Evolutionary conservation across 2,329 filamentous ascomycete genomes (phyloP), one percentile per base, ranked within the genome.

Genomic region (Epichloe sibirici): DNA sequence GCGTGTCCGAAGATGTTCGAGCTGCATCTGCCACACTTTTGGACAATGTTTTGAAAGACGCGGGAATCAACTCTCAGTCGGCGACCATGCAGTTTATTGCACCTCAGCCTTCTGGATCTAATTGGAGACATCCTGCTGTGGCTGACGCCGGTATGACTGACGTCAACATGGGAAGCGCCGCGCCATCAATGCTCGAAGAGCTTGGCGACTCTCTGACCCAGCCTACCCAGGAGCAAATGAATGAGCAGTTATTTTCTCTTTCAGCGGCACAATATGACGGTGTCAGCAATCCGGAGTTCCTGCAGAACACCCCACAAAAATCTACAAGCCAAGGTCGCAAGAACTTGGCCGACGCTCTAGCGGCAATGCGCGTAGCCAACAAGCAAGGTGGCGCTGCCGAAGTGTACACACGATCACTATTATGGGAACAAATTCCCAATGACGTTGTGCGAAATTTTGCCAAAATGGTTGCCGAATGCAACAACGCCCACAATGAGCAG

Each of bases 401-500:
- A 62, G 88, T 96, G 43, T 95, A 95, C 72, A 94, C 90, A 37
- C 81, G 91, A 53, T 95, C 89, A 57, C 77, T 97, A 56, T 82
- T 97, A 53, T 95, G 89, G 88, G 90, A 96, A 64, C 88, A 90
- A 69, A 90, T 97, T 61, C 90, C 93, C 13, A 79, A 82, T 61
- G 90, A 97, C 58, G 90, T 97, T 48, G 89, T 98, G 51, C 82
- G 84, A 61, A 89, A 91, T 66, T 97, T 97, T 74, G 88, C 87
- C 62, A 87, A 88, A 69, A 90, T 95, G 79, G 86, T 95, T 61
- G 82, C 86, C 58, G 86, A 93, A 64, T 85, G 79, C 70, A 84
- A 77, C 69, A 73, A 69, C 59, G 66, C 68, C 53, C 67, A 71
- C 62, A 65, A 66, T 57, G 68, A 69, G 60, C 68, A 70, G 61